Evolutionary conservation across 345 rosid species (phyloP), one percentile per base, ranked within the genome.

Genomic region (Dimocarpus longan): DNA sequence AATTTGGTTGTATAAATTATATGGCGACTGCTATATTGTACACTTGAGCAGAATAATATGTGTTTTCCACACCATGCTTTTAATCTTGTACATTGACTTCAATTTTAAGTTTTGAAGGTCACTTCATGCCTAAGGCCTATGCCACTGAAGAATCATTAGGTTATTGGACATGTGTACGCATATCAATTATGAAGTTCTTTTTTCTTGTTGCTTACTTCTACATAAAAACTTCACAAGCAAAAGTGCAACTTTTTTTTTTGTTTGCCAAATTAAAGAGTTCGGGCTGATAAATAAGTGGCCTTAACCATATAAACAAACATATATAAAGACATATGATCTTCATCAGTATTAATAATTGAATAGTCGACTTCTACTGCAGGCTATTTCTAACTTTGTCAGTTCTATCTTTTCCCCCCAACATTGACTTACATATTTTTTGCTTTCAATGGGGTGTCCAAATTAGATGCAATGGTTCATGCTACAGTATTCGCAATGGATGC

Each of bases 401-500:
- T 79, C 43, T 63, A 73, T 18, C 73, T 22, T 69, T 54, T 68
- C 57, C 40, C 5, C 63, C 54, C 22, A 67, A 72, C 64, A n/a
- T n/a, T n/a, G n/a, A n/a, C n/a, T n/a, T n/a, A n/a, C n/a, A n/a
- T n/a, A n/a, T n/a, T n/a, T n/a, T n/a, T n/a, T n/a, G n/a, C n/a
- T 70, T 64, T 74, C 75, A 39, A 46, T 75, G 28, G 88, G 96
- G 89, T 90, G 7, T 63, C 60, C 79, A 90, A 87, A 76, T 73
- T 92, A 73, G 92, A 90, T 60, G 74, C 82, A 50, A 86, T 92
- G 85, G 88, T 74, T 72, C 75, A 80, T 73, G 87, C 93, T 46
- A 89, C 81, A 37, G 81, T 21, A 68, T 80, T 67, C 71, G 88
- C 93, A 15, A 78, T 82, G 68, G 77, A 84, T 74, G 67, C 50